Conservation (phyloP, 1,284 basidiomycete species). For the Sanghuangporus weigelae region DNA sequence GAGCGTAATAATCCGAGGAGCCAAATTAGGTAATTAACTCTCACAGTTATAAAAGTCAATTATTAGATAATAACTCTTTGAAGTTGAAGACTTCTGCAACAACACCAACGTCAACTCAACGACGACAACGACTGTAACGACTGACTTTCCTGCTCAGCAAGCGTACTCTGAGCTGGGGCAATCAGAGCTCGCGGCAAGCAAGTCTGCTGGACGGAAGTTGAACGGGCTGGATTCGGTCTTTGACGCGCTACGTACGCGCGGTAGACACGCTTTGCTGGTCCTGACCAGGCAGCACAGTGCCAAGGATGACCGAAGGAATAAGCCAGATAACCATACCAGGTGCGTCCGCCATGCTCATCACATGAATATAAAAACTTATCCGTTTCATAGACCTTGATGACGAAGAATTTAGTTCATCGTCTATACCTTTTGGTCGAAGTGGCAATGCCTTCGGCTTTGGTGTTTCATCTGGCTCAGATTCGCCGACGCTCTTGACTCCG, state of each 20-base stretch:
- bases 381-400: constrained; percentile 60
- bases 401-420: constrained; percentile 56
- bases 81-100: no score
- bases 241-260: neutral
- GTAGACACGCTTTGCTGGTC: neutral
- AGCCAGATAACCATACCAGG: constrained; percentile 78
- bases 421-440: constrained; percentile 60
- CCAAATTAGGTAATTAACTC: neutral
- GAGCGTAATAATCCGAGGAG: neutral
- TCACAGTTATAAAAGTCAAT: neutral
- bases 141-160: neutral
- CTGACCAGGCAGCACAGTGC: neutral
- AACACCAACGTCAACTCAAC: neutral
- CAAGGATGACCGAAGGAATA: constrained; percentile 20
- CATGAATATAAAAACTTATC: neutral
- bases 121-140: neutral
- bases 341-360: constrained; percentile 28
- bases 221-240: no score
- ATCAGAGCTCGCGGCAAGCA: no score
- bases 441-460: constrained; percentile 35
- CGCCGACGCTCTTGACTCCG: constrained; percentile 55
- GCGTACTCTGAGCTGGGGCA: no score
- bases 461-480: constrained; percentile 49
- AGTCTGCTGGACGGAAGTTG: no score
- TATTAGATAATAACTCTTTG: neutral